Conservation (phyloP, 2,329 filamentous ascomycete species). For the Colletotrichum noveboracense region DNA sequence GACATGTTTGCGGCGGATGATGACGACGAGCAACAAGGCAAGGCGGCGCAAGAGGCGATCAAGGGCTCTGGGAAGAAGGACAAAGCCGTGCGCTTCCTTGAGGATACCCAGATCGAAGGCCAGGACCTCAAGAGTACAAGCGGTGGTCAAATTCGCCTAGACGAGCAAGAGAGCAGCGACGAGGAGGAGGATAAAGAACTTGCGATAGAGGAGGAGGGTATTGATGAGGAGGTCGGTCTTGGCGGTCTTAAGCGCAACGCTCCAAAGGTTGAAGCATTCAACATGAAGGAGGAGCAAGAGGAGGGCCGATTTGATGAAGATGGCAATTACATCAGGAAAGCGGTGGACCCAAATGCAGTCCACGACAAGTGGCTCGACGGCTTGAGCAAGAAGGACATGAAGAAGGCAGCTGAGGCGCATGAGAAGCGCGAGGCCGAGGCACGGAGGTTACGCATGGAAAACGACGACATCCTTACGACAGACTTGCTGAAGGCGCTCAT, state of each 20-base stretch:
- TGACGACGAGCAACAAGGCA: slow-evolving; percentile 48
- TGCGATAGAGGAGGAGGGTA: slow-evolving; percentile 74
- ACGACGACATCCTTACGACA: slow-evolving; percentile 76
- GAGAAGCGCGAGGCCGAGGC: slow-evolving; percentile 83
- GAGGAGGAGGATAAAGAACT: slow-evolving; percentile 76
- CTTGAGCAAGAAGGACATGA: slow-evolving; percentile 92
- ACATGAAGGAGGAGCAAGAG: slow-evolving; percentile 87
- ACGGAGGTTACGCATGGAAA: slow-evolving; percentile 71
- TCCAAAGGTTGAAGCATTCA: slow-evolving; percentile 94
- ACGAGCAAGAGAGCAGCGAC: slow-evolving; percentile 61
- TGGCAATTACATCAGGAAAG: slow-evolving; percentile 91
- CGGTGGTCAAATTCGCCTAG: slow-evolving; percentile 72
- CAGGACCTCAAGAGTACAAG: slow-evolving; percentile 77
- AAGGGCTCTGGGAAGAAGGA: slow-evolving; percentile 53
- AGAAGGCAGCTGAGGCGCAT: slow-evolving; percentile 83
- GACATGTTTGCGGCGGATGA: slow-evolving; percentile 81
- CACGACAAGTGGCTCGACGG: slow-evolving; percentile 95
- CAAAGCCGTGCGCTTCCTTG: slow-evolving; percentile 66
- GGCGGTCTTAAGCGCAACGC: slow-evolving; percentile 93
- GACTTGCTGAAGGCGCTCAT: slow-evolving; percentile 80
- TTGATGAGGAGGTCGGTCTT: slow-evolving; percentile 89
- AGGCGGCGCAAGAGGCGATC: slow-evolving; percentile 23
- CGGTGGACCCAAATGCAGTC: slow-evolving; percentile 83
- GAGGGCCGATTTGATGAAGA: slow-evolving; percentile 90
- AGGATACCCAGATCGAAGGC: slow-evolving; percentile 73